These are phyloP conservation scores for Handroanthus guayacan DNA, from an alignment of 257 asterid species.

Conservation along the genomic window DNA sequence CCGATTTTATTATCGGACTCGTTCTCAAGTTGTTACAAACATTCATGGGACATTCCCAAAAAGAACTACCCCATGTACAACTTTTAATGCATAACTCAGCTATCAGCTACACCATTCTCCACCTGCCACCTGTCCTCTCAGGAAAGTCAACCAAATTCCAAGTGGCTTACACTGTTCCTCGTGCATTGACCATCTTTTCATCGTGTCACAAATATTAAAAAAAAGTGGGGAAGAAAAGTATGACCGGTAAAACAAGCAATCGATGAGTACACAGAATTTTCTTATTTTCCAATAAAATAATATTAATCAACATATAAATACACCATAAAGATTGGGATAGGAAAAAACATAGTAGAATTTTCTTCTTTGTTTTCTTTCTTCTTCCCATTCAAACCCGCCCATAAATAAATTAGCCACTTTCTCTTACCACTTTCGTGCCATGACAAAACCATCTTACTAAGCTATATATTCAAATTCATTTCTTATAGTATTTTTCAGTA, in stretches of 20 bases:
- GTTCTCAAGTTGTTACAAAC: background rate
- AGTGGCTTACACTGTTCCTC: background rate
- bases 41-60: background rate
- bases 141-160: slow-evolving; percentile 22
- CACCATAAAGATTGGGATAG: background rate
- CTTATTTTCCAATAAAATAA: no score
- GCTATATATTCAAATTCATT: background rate
- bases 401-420: slow-evolving; percentile 43
- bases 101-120: slow-evolving; percentile 6
- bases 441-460: background rate
- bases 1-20: no score
- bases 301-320: background rate
- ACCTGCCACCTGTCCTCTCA: slow-evolving; percentile 18
- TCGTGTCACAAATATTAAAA: background rate
- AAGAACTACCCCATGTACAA: background rate
- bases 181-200: slow-evolving; percentile 22
- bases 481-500: slow-evolving; percentile 7
- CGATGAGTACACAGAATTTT: background rate
- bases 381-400: slow-evolving; percentile 39
- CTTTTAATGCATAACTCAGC: background rate
- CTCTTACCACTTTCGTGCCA: slow-evolving; percentile 42
- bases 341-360: slow-evolving; percentile 11
- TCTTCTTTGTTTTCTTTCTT: background rate
- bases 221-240: background rate
- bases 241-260: slow-evolving; percentile 4